Evolutionary conservation across 2,329 filamentous ascomycete species (phyloP), one percentile per base, ranked within the genome.

Genomic region (Fusarium nygamai): DNA sequence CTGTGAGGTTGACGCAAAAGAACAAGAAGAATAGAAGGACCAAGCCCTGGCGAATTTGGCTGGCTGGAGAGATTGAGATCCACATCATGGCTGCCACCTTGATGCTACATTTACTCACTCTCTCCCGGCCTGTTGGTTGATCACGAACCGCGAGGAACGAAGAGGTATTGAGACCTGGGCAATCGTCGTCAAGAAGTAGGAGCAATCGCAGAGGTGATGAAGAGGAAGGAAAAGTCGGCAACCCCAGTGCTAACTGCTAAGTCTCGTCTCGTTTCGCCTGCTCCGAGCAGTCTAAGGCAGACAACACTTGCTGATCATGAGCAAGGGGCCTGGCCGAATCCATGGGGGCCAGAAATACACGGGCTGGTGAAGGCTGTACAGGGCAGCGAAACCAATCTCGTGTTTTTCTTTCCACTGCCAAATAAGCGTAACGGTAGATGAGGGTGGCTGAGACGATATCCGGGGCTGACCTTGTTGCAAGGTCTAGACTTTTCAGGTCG

Each of bases 361-460:
- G 14, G 48, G 29, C 27, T 34, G 27, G 33, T 19, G 6, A 63
- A 63, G 17, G 44, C 36, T 50, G 44, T 27, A 61, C 31, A 34
- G 20, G 27, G 20, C 56, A 48, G 34, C 56, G 24, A 43, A 38
- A 22, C 34, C 50, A 69, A 53, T 54, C 53, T 54, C 51, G 22
- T 44, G 60, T 54, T 70, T 54, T 70, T 66, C 66, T 70, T 70
- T 65, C 60, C 53, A 64, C 31, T 51, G 29, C 20, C n/a, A 65
- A 39, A 54, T 70, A 70, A 69, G 70, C 58, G 69, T 68, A 69
- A 71, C 70, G 72, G 75, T 58, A 78, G 75, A 78, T 76, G 72
- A 71, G 57, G 64, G 75, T 78, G 75, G 76, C 76, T 76, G 68
- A 76, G 73, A 65, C 64, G 74, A 69, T 67, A 76, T 76, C 76